phyloP scores from a whole-genome alignment of 805 yeast species.

The Kregervanrija delftensis region DNA sequence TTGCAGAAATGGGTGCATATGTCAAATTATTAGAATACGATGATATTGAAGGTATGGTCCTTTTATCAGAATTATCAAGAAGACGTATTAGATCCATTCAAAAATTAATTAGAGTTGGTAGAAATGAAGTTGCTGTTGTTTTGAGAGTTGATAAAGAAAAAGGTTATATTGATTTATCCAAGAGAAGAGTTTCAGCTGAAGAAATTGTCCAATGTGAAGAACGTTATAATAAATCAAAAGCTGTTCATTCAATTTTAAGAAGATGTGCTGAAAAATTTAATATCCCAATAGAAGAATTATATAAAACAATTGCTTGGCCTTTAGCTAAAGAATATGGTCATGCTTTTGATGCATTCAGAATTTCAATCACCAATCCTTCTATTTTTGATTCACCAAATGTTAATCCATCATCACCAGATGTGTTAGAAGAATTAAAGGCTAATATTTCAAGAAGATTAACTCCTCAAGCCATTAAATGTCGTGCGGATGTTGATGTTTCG shows the following conservation, averaged over 20 bases:
- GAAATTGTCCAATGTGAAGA: conserved; percentile 97
- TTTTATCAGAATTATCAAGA: conserved; percentile 91
- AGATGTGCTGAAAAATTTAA: conserved; percentile 97
- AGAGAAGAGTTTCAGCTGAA: conserved; percentile 96
- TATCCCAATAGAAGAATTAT: conserved; percentile 76
- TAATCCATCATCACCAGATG: conserved; percentile 61
- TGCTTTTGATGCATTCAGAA: conserved; percentile 94
- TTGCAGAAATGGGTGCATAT: conserved; percentile 99
- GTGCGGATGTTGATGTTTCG: conserved; percentile 98
- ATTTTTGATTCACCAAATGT: conserved; percentile 67
- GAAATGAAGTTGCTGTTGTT: conserved; percentile 96
- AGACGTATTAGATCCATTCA: conserved; percentile 98
- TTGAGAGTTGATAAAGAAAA: conserved; percentile 97
- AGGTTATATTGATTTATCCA: conserved; percentile 95
- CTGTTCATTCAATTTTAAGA: conserved; percentile 96
- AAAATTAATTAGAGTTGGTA: conserved; percentile 94
- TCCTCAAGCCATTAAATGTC: conserved; percentile 94
- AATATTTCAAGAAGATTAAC: conserved; percentile 92
- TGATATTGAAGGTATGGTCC: conserved; percentile 97
- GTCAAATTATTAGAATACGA: conserved; percentile 94
- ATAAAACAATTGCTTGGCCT: conserved; percentile 95
- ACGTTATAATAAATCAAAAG: conserved; percentile 91
- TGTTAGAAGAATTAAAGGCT: conserved; percentile 75
- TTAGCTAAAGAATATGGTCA: conserved; percentile 92
- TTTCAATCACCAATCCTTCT: conserved; percentile 85